Conservation (phyloP, 179 eudicot genomes). For the Gypsophila paniculata region DNA sequence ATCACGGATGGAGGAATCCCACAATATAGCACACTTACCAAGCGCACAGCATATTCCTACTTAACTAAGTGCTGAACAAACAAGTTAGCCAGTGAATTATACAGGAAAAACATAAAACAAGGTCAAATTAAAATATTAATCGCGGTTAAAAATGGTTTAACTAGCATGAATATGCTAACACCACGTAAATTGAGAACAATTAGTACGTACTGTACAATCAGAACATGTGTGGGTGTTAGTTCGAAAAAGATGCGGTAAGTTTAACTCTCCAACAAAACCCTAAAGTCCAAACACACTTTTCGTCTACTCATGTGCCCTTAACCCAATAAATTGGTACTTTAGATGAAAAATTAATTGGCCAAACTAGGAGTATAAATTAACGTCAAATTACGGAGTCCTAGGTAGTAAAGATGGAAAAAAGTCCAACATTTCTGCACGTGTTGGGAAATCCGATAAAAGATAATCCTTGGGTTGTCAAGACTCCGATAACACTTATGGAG, state of each 20-base stretch:
- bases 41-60: background rate
- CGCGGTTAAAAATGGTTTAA: background rate
- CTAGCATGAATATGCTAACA: constrained; percentile 9
- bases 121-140: too few species aligned
- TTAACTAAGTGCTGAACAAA: background rate
- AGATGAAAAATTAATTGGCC: constrained; percentile 9
- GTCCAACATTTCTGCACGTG: too few species aligned
- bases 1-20: background rate
- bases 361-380: background rate
- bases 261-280: background rate
- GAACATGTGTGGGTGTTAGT: constrained; percentile 9
- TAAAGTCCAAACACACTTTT: constrained; percentile 15
- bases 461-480: too few species aligned
- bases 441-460: too few species aligned
- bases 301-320: constrained; percentile 15
- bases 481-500: too few species aligned
- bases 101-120: background rate
- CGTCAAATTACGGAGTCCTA: too few species aligned
- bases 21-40: background rate
- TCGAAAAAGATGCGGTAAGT: constrained; percentile 23
- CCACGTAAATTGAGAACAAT: background rate
- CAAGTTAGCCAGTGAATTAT: background rate
- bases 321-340: constrained; percentile 24
- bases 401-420: too few species aligned
- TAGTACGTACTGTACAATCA: background rate